These are phyloP conservation scores for Polysphondylium violaceum DNA, from an alignment of 78 protist species.

Conservation along the genomic window DNA sequence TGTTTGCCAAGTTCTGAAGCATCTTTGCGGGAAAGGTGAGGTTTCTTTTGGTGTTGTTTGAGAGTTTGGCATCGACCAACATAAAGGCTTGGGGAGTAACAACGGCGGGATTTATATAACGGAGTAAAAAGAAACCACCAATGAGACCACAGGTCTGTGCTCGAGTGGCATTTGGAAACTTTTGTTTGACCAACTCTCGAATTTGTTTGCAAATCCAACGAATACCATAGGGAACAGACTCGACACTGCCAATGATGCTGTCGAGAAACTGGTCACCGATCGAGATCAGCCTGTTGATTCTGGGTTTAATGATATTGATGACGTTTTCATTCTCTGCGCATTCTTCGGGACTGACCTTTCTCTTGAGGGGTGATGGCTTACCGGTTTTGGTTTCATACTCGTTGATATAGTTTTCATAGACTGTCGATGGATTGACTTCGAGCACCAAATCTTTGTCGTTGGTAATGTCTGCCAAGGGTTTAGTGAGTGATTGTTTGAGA, in stretches of 20 bases:
- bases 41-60: constrained; percentile 45
- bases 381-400: constrained; percentile 84
- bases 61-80: constrained; percentile 70
- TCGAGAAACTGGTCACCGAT: constrained; percentile 69
- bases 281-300: constrained; percentile 49
- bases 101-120: constrained; percentile 88
- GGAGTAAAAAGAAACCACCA: constrained; percentile 86
- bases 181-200: constrained; percentile 46
- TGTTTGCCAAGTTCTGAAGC: constrained; percentile 85
- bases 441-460: constrained; percentile 14
- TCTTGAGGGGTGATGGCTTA: constrained; percentile 58
- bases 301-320: constrained; percentile 37
- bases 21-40: constrained; percentile 84
- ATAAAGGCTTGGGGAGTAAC: constrained; percentile 83
- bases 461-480: constrained; percentile 41
- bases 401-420: constrained; percentile 78
- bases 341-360: constrained; percentile 82
- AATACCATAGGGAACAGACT: constrained; percentile 86
- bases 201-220: constrained; percentile 90
- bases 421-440: constrained; percentile 83
- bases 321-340: constrained; percentile 53
- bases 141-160: constrained; percentile 61
- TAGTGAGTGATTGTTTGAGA: constrained; percentile 78
- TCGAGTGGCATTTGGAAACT: constrained; percentile 62
- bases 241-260: constrained; percentile 23